These are phyloP conservation scores for Selaginella tamariscina DNA, from an alignment of 75 land plant species.

Conservation along the genomic window DNA sequence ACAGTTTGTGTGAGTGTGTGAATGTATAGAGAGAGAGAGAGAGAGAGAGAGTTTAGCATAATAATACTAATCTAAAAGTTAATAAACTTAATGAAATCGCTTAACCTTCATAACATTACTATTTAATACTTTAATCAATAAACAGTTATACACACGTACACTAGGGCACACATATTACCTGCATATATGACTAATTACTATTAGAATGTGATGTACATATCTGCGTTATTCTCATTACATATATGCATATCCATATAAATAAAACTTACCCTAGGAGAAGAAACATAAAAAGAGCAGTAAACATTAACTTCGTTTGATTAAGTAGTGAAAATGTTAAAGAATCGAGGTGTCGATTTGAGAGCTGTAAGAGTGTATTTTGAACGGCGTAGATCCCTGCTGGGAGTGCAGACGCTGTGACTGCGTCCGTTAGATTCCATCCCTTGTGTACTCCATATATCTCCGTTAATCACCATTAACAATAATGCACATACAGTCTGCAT, in stretches of 20 bases:
- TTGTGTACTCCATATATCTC: conserved; percentile 45
- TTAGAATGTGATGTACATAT: no score
- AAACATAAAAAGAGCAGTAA: conserved; percentile 85
- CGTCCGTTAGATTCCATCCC: conserved; percentile 71
- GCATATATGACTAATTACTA: no score
- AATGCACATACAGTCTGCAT: conserved; percentile 65
- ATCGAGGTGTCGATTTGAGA: conserved; percentile 88
- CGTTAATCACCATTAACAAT: conserved; percentile 50
- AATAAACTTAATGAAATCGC: no score
- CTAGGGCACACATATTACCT: no score
- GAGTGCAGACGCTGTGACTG: conserved; percentile 75
- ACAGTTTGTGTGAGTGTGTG: no score
- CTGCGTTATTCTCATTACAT: no score
- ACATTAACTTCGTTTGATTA: conserved; percentile 90
- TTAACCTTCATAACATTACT: no score
- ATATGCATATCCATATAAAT: not conserved
- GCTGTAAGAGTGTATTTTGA: conserved; percentile 90
- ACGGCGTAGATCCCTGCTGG: conserved; percentile 97
- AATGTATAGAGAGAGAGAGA: no score
- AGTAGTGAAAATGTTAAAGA: conserved; percentile 93
- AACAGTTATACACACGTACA: not conserved
- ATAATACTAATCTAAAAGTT: no score
- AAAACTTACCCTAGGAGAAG: conserved; percentile 59
- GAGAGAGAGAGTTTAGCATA: no score
- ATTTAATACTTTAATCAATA: no score